phyloP scores from a whole-genome alignment of 805 yeast genomes.

The Trichomonascus vanleenenianus region DNA sequence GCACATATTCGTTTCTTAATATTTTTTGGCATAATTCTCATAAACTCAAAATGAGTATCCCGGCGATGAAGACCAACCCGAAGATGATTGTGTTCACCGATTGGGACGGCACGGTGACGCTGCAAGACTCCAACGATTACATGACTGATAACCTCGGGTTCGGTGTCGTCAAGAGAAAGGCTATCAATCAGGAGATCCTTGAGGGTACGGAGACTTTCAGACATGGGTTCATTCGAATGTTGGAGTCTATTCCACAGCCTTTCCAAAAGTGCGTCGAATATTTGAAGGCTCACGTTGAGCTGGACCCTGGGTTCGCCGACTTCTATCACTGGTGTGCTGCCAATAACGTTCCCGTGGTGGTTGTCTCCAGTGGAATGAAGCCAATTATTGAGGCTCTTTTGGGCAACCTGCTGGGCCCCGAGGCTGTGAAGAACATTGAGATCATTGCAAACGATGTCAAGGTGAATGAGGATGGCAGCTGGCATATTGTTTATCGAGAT shows the following conservation, averaged over 20 bases:
- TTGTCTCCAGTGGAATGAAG: conserved; percentile 89
- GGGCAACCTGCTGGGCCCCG: conserved; percentile 65
- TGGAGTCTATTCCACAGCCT: conserved; percentile 67
- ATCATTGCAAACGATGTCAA: conserved; percentile 76
- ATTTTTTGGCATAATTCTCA: not conserved
- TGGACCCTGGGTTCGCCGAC: conserved; percentile 85
- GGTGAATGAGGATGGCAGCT: conserved; percentile 45
- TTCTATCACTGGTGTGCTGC: conserved; percentile 74
- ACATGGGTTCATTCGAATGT: conserved; percentile 79
- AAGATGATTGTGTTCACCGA: conserved; percentile 90
- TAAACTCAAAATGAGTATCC: conserved; percentile 5
- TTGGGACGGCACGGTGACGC: conserved; percentile 96
- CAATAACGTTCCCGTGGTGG: conserved; percentile 71
- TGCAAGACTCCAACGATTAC: conserved; percentile 90
- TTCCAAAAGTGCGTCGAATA: conserved; percentile 72
- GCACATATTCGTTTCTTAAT: not conserved
- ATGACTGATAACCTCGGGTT: conserved; percentile 85
- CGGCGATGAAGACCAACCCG: conserved; percentile 28
- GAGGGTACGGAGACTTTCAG: conserved; percentile 54
- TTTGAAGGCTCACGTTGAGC: conserved; percentile 54
- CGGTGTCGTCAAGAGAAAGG: conserved; percentile 60
- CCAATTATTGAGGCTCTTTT: conserved; percentile 81
- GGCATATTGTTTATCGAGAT: conserved; percentile 85
- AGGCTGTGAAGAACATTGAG: conserved; percentile 61
- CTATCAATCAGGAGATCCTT: conserved; percentile 64